Conservation (phyloP, 2,329 filamentous ascomycete species). For the Aspergillus latus region DNA sequence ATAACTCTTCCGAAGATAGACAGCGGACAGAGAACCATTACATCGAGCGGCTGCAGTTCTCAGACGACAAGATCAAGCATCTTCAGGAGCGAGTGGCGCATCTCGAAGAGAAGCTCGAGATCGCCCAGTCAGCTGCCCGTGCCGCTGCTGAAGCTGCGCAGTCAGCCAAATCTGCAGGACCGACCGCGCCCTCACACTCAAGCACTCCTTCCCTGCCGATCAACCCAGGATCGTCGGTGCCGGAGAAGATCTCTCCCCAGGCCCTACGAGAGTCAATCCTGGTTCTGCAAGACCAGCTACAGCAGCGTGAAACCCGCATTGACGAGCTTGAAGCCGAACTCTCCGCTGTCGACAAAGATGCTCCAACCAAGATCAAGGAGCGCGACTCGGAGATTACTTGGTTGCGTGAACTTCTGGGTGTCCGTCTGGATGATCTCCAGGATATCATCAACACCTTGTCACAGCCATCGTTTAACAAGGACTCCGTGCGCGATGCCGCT, state of each 20-base stretch:
- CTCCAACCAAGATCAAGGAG: constrained; percentile 79
- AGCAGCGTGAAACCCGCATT: constrained; percentile 86
- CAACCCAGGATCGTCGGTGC: constrained; percentile 51
- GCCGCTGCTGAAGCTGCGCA: constrained; percentile 77
- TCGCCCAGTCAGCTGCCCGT: constrained; percentile 81
- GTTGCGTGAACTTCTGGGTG: constrained; percentile 88
- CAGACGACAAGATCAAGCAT: constrained; percentile 79
- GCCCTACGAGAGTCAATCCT: constrained; percentile 94
- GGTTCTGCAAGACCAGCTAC: constrained; percentile 93
- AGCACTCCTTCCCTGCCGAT: constrained; percentile 50
- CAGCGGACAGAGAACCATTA: constrained; percentile 77
- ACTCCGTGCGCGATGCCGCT: constrained; percentile 80
- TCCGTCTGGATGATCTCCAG: constrained; percentile 85
- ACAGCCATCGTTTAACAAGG: constrained; percentile 71
- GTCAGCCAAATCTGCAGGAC: constrained; percentile 50
- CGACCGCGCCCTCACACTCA: constrained; percentile 42
- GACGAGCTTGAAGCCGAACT: constrained; percentile 79
- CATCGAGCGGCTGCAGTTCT: constrained; percentile 75
- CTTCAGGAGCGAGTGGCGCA: constrained; percentile 81
- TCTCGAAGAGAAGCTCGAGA: constrained; percentile 85
- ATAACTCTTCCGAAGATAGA: constrained; percentile 75
- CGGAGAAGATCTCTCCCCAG: constrained; percentile 89
- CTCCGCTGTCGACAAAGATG: constrained; percentile 69
- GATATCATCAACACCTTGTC: constrained; percentile 84
- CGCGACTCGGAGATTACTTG: constrained; percentile 92